Evolutionary conservation across 768 basidiomycete genomes (phyloP), one percentile per base, ranked within the genome.

Genomic region (Cystofilobasidium macerans): DNA sequence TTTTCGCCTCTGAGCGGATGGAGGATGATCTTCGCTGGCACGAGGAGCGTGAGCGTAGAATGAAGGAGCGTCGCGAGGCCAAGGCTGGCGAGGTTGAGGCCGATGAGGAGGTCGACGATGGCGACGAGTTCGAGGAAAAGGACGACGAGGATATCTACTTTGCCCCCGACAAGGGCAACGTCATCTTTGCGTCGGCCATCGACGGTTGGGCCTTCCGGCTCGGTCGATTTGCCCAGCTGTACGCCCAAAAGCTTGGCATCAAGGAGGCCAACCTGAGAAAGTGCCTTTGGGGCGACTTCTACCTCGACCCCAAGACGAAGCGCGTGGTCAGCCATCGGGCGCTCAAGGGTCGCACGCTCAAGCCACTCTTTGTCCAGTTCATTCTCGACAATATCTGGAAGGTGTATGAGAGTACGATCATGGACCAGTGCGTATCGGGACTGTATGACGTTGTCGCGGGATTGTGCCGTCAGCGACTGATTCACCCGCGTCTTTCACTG

Each of bases 131-230:
- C 75, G 85, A 91, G 72, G 95, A 99, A 76, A 90, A 89, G 74
- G 93, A 98, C 72, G 95, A 98, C 71, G 92, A 94, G 74, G 90
- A 93, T 75, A 86, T 98, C 62, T 98, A 98, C 77, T 98, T 99
- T 71, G 88, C 91, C 0, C 95, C 95, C 0, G 89, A 92, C 73
- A 82, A 84, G 60, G 95, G 95, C 24, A 98, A 97, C 73, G 95
- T 99, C 51, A 81, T 98, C 36, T 99, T 99, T 73, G 88, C 93
- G 0, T 91, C 88, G 35, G 95, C 94, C 4, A 84, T 97, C 64
- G 91, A 97, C 70, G 92, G 94, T 5, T 98, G 94, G 94, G 95
- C 93, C 0, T 99, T 99, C 78, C 83, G 94, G 51, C 81, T 97
- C 11, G 85, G 86, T 53, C 89, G 89, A 73, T 99, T 99, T 72